Percentiles rank a stretch among this genome's conserved stretches.
These are phyloP conservation scores for Globisporangium echinulatum DNA, from an alignment of 352 stramenopile genomes.

Conservation along the genomic window DNA sequence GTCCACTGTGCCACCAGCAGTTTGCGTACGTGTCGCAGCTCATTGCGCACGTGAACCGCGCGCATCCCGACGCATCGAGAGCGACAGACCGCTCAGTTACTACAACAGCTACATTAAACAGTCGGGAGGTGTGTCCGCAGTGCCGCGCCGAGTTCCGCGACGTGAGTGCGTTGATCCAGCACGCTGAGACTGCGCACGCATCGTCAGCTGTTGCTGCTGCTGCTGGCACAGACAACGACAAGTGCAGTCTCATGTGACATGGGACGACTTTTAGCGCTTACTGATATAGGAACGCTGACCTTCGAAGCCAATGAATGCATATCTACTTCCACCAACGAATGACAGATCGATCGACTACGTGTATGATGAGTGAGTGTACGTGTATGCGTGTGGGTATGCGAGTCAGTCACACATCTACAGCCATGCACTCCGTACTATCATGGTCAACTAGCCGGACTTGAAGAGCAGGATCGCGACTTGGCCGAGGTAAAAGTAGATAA, in stretches of 20 bases:
- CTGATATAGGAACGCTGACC: too few relatives aligned
- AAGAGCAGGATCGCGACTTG: slow-evolving; percentile 92
- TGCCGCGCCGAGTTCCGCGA: slow-evolving; percentile 50
- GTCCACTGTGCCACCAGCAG: slow-evolving; percentile 66
- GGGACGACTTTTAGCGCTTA: too few relatives aligned
- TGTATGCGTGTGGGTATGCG: too few relatives aligned
- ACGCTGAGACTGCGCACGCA: slow-evolving; percentile 50
- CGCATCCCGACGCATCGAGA: slow-evolving; percentile 37
- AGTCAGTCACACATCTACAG: too few relatives aligned
- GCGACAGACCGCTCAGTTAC: neutral
- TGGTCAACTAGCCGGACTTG: slow-evolving; percentile 68
- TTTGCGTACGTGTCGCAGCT: slow-evolving; percentile 69
- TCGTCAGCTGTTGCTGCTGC: slow-evolving; percentile 10
- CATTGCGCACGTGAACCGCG: slow-evolving; percentile 68
- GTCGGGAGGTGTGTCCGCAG: slow-evolving; percentile 60
- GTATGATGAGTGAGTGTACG: too few relatives aligned
- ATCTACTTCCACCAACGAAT: too few relatives aligned
- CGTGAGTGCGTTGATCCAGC: slow-evolving; percentile 47
- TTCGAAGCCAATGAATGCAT: too few relatives aligned
- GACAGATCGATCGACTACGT: too few relatives aligned
- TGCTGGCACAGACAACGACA: slow-evolving; percentile 30
- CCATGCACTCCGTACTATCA: too few relatives aligned
- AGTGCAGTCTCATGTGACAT: slow-evolving; percentile 51
- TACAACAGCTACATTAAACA: neutral
- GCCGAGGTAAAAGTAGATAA: slow-evolving; percentile 95